A percentile compares a stretch with the other conserved stretches of the same genome.
Evolutionary conservation across 768 basidiomycete genomes (phyloP).

Genomic region (Amanita thiersii): DNA sequence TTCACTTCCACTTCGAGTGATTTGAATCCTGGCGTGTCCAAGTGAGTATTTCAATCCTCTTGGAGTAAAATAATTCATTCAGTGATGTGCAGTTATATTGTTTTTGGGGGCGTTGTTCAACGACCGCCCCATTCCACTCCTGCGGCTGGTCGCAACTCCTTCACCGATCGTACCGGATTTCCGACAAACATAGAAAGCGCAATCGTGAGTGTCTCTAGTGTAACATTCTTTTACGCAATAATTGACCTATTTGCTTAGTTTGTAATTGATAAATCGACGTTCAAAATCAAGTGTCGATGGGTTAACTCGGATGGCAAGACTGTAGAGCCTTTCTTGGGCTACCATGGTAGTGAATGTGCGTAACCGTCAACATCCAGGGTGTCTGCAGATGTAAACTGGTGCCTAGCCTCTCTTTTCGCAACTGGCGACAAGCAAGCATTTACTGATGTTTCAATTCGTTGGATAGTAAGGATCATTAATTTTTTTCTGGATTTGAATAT

Average conservation of each 20-base stretch:
- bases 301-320: conserved; percentile 3
- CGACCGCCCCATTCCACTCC: background rate
- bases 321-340: conserved; percentile 2
- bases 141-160: conserved; percentile 1
- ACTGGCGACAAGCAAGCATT: conserved; percentile 1
- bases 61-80: background rate
- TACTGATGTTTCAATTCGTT: background rate
- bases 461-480: conserved; percentile 5
- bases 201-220: conserved; percentile 1
- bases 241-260: background rate
- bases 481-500: too few relatives aligned
- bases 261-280: background rate
- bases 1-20: background rate
- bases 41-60: background rate
- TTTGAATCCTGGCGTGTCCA: background rate
- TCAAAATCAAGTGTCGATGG: conserved; percentile 3
- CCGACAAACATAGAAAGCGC: conserved; percentile 1
- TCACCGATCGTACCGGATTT: conserved; percentile 1
- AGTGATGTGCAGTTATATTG: conserved; percentile 2
- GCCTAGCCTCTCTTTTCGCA: conserved; percentile 3
- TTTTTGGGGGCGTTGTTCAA: conserved; percentile 3
- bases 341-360: conserved; percentile 1
- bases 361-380: background rate
- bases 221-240: background rate
- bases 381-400: background rate